phyloP scores from a whole-genome alignment of 2,329 filamentous ascomycete genomes.

The Botrytis fabae region DNA sequence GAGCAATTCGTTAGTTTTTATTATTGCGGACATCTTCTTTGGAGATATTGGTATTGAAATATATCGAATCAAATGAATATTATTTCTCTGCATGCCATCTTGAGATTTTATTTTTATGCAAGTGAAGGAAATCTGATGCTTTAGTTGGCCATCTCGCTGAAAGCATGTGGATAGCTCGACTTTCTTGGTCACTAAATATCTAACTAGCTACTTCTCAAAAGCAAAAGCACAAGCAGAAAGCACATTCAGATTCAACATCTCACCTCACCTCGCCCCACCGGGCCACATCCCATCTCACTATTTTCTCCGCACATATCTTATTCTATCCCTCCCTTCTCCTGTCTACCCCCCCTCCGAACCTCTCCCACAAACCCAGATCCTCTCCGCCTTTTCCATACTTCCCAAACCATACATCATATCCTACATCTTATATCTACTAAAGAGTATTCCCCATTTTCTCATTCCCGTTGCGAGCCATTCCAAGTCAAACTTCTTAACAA shows the following conservation, averaged over 20 bases:
- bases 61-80: slow-evolving; percentile 6
- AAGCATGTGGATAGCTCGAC: not conserved
- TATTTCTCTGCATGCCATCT: not conserved
- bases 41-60: not conserved
- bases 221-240: not conserved
- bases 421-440: not conserved
- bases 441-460: not conserved
- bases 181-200: not conserved
- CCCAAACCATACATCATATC: not conserved
- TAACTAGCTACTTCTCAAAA: not conserved
- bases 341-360: no score
- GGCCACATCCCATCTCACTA: not conserved
- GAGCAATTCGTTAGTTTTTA: not conserved
- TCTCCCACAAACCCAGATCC: no score
- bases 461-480: not conserved
- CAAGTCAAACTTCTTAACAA: not conserved
- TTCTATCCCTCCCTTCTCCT: not conserved
- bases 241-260: not conserved
- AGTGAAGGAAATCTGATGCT: not conserved
- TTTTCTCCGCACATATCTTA: not conserved
- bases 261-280: not conserved
- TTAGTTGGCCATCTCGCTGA: not conserved
- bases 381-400: not conserved
- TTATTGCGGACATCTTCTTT: slow-evolving; percentile 1
- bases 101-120: not conserved